Base-by-base conservation (phyloP, 257 asterid genomes). In the Rauvolfia tetraphylla region DNA sequence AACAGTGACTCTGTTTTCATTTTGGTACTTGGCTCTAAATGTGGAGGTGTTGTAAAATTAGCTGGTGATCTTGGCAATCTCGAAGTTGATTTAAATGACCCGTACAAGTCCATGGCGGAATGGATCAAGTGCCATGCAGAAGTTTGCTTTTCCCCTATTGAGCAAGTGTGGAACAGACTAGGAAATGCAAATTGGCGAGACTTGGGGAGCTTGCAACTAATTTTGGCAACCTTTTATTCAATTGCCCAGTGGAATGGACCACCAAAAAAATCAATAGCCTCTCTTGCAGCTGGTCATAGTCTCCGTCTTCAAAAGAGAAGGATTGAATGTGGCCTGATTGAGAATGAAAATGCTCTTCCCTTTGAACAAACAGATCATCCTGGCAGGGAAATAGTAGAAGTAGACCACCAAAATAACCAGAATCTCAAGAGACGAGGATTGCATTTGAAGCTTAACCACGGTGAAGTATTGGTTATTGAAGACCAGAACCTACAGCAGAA, bases 181-280 rank as follows among this genome's bases (percentile, higher is more conserved):
- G 98, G 98, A 69, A 92, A 92, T 66, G 96, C 87, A 25, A 92
- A 92, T 78, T 92, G 97, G 98, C 89, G 98, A 3, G 98, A 92
- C 75, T 42, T 91, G 71, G 98, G 93, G 72, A 85, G 91, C 4
- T 69, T 92, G 41, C 96, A 91, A 82, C 71, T 91, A 68, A 91
- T 92, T 82, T 75, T 88, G 65, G 92, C 97, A 0, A 81, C 87
- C 27, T 91, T 88, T 81, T 72, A 88, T 85, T 91, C 97, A 2
- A 86, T 92, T 36, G 76, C 81, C 4, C 96, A 88, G 54, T 89
- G 93, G 87, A 76, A 72, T 39, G 98, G 98, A 44, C 96, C 90
- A 0, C 96, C 98, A 7, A 91, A 90, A 83, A 92, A 88, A 78
- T 91, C 98, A 25, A 76, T 91, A 79, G 86, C 90, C 39, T 86